A percentile compares a stretch with the other conserved stretches of the same genome.
These are phyloP conservation scores for Diaporthe sp. DNA, from an alignment of 2,329 filamentous ascomycete genomes.

Conservation along the genomic window DNA sequence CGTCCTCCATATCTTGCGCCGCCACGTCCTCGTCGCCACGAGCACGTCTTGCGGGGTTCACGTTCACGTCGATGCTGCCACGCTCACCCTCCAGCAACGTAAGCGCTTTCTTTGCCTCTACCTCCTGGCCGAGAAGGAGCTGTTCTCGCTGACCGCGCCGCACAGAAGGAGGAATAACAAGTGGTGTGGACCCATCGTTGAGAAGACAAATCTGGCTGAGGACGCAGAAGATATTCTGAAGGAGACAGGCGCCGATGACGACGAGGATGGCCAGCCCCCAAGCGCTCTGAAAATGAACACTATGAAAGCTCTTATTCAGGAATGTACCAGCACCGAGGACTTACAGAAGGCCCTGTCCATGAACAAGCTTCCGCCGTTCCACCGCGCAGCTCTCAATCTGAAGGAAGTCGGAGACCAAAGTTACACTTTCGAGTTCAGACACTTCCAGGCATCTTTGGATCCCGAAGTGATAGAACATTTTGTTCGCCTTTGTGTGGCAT, in stretches of 20 bases:
- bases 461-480: not conserved
- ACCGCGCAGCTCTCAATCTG: not conserved
- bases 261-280: not conserved
- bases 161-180: not conserved
- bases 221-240: not conserved
- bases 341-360: not conserved
- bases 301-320: not conserved
- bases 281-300: not conserved
- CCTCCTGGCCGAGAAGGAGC: not conserved
- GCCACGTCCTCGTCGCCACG: not conserved
- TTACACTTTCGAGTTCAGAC: slow-evolving; percentile 19
- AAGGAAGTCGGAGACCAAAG: not conserved
- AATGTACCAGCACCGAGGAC: not conserved
- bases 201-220: not conserved
- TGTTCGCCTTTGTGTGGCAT: not conserved
- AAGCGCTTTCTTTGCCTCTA: not conserved
- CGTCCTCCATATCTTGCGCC: not conserved
- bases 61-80: not conserved
- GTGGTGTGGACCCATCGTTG: not conserved
- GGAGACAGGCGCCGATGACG: not conserved
- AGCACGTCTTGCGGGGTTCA: not conserved
- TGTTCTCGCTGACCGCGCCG: not conserved
- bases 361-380: not conserved
- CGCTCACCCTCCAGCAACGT: not conserved
- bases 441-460: slow-evolving; percentile 8